A percentile compares a stretch with the other conserved stretches of the same genome.
Conservation (phyloP, 176 grass and related monocot species). For the Pontederia crassipes region DNA sequence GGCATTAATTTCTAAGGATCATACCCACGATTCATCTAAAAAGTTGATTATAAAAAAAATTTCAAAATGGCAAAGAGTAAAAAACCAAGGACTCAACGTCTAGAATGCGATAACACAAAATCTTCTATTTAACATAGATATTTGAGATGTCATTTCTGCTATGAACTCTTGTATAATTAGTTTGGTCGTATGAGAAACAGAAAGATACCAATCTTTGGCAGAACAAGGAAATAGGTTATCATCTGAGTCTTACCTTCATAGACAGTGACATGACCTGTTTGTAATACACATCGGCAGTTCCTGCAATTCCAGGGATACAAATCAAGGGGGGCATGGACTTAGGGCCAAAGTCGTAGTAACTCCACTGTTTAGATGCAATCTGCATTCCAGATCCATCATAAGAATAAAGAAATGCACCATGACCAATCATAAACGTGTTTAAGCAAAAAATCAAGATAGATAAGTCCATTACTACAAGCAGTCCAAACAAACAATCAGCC, state of each 20-base stretch:
- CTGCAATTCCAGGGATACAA: slow-evolving; percentile 93
- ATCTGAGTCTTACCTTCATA: slow-evolving; percentile 49
- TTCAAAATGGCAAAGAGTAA: too few species aligned
- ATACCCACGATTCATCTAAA: too few species aligned
- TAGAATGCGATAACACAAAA: slow-evolving; percentile 5
- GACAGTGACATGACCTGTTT: slow-evolving; percentile 95
- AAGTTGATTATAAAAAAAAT: too few species aligned
- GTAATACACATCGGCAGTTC: slow-evolving; percentile 96
- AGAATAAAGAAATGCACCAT: neutral
- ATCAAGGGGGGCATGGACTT: slow-evolving; percentile 74
- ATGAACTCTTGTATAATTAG: neutral
- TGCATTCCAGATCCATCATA: slow-evolving; percentile 21
- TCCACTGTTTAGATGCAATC: slow-evolving; percentile 90
- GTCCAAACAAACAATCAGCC: too few species aligned
- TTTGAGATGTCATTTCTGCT: neutral
- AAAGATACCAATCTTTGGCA: slow-evolving; percentile 1
- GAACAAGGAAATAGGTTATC: slow-evolving; percentile 1
- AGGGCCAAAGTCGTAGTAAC: slow-evolving; percentile 96
- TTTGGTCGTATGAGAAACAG: slow-evolving; percentile 3
- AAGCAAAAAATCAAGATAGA: neutral
- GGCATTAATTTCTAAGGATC: too few species aligned
- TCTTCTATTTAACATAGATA: neutral
- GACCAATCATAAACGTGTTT: neutral
- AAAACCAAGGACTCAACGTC: too few species aligned
- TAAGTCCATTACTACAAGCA: too few species aligned